Percentiles rank a stretch among this genome's conserved stretches.
phyloP scores from a whole-genome alignment of 805 yeast genomes.

The Wickerhamomyces rabaulensis region DNA sequence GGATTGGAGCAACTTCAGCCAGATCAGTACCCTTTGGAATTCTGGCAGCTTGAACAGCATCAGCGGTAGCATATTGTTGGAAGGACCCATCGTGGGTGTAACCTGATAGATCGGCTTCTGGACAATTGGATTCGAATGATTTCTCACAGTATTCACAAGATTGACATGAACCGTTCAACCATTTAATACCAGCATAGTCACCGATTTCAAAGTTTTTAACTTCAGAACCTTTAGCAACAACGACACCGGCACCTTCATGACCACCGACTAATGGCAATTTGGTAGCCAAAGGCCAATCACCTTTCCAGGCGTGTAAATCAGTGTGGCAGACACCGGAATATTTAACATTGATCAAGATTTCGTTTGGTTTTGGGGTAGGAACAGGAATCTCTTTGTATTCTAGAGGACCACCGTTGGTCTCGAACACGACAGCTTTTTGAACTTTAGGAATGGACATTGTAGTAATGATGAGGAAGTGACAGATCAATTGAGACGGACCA shows the following conservation, averaged over 20 bases:
- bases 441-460: slow-evolving; percentile 31
- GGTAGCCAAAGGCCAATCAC: slow-evolving; percentile 56
- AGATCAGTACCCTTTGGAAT: slow-evolving; percentile 52
- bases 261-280: slow-evolving; percentile 66
- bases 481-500: no score
- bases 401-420: slow-evolving; percentile 44
- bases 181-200: slow-evolving; percentile 62
- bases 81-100: slow-evolving; percentile 48
- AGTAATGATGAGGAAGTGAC: not conserved
- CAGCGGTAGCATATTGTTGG: slow-evolving; percentile 64
- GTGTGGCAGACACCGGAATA: slow-evolving; percentile 66
- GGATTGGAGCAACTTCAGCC: slow-evolving; percentile 54
- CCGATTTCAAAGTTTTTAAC: slow-evolving; percentile 59
- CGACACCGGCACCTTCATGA: slow-evolving; percentile 72
- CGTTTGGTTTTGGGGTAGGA: slow-evolving; percentile 52
- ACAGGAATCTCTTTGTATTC: slow-evolving; percentile 49
- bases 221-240: slow-evolving; percentile 55
- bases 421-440: slow-evolving; percentile 48
- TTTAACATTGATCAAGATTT: slow-evolving; percentile 50
- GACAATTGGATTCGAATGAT: slow-evolving; percentile 60
- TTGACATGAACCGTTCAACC: slow-evolving; percentile 67
- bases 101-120: slow-evolving; percentile 65
- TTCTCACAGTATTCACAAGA: slow-evolving; percentile 59
- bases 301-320: slow-evolving; percentile 54
- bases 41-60: slow-evolving; percentile 57